Conservation (phyloP, 306 rosid species). For the Delonix regia region DNA sequence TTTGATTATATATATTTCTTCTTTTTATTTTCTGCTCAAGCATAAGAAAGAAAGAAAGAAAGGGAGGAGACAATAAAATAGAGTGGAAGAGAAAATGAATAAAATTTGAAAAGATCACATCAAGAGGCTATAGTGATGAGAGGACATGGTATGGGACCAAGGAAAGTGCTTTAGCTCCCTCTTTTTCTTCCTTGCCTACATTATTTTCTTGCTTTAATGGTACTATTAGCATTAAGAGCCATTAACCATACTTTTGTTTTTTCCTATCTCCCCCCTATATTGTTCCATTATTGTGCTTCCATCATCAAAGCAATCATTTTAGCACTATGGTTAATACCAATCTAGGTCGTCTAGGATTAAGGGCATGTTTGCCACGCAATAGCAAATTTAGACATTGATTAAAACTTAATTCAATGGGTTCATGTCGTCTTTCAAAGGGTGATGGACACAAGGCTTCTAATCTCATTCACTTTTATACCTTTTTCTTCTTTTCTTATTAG, state of each 20-base stretch:
- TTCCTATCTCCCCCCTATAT: neutral
- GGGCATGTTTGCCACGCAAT: slow-evolving; percentile 39
- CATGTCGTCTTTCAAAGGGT: neutral
- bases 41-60: slow-evolving; percentile 23
- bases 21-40: slow-evolving; percentile 7
- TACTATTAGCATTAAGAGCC: slow-evolving; percentile 49
- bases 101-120: slow-evolving; percentile 43
- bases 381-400: slow-evolving; percentile 31
- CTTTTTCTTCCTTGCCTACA: slow-evolving; percentile 54
- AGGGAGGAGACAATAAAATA: slow-evolving; percentile 37
- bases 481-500: neutral
- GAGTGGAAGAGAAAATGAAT: slow-evolving; percentile 32
- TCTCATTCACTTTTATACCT: slow-evolving; percentile 23
- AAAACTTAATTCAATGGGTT: neutral
- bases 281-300: slow-evolving; percentile 47
- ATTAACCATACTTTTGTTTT: slow-evolving; percentile 45
- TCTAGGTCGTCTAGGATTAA: slow-evolving; percentile 39
- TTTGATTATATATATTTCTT: slow-evolving; percentile 40
- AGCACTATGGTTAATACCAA: slow-evolving; percentile 45
- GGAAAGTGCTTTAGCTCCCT: slow-evolving; percentile 54
- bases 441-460: neutral
- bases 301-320: slow-evolving; percentile 53
- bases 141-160: slow-evolving; percentile 59
- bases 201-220: slow-evolving; percentile 62
- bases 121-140: slow-evolving; percentile 44